phyloP scores from a whole-genome alignment of 305 asterid species.

The Caryopteris hybrid region DNA sequence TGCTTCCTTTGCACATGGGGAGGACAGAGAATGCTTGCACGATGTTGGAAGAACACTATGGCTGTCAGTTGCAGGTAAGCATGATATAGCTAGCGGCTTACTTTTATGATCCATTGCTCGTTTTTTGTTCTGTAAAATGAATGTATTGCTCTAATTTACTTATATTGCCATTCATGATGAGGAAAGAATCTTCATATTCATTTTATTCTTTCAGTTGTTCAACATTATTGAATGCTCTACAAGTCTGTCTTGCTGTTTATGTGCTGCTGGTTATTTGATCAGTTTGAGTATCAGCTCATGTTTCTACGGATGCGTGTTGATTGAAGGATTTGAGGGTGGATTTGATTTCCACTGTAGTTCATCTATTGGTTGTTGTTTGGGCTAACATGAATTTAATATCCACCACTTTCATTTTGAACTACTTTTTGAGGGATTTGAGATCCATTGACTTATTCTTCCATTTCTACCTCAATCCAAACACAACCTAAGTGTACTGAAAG shows the following conservation, averaged over 20 bases:
- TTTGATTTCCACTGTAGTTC: too few species aligned
- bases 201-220: not conserved
- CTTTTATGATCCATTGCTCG: not conserved
- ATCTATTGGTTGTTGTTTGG: too few species aligned
- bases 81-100: not conserved
- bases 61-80: constrained; percentile 68
- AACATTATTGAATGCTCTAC: not conserved
- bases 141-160: not conserved
- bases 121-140: not conserved
- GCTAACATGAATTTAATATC: too few species aligned
- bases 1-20: constrained; percentile 90
- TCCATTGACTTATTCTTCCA: too few species aligned
- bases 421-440: too few species aligned
- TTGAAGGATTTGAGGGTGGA: too few species aligned
- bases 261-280: not conserved
- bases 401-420: too few species aligned
- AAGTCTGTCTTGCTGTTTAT: not conserved
- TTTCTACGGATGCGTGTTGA: not conserved
- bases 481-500: too few species aligned
- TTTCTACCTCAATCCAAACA: too few species aligned
- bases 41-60: constrained; percentile 75
- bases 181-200: not conserved
- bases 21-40: constrained; percentile 58
- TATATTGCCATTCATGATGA: not conserved
- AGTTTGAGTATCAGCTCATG: not conserved